Evolutionary conservation across 352 stramenopile species (phyloP).

Genomic region (Globisporangium okanoganense): DNA sequence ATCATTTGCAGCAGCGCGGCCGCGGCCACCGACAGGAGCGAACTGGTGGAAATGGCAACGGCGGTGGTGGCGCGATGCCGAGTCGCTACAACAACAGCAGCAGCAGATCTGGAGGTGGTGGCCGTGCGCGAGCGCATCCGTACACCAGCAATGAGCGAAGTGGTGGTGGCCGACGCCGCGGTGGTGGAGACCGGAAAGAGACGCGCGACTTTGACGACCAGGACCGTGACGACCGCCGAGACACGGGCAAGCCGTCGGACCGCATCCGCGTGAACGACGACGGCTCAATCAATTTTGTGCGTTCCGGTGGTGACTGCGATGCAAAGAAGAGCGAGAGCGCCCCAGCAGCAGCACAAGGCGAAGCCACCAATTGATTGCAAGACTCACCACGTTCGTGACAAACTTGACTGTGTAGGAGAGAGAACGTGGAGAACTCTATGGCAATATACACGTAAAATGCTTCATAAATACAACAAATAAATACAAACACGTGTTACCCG

Average conservation of each 20-base stretch:
- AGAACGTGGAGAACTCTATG: too few relatives aligned
- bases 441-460: too few relatives aligned
- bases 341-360: background rate
- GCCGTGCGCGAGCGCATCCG: constrained; percentile 35
- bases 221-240: background rate
- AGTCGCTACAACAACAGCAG: constrained; percentile 21
- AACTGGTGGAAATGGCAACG: constrained; percentile 5
- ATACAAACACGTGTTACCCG: too few relatives aligned
- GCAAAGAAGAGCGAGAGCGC: background rate
- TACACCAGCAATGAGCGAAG: constrained; percentile 30
- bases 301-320: constrained; percentile 1
- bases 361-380: background rate
- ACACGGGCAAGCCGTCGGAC: constrained; percentile 42
- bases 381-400: background rate
- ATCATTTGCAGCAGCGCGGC: constrained; percentile 14
- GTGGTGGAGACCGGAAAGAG: constrained; percentile 4
- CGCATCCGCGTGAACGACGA: constrained; percentile 59
- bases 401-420: too few relatives aligned
- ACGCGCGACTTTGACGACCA: constrained; percentile 16
- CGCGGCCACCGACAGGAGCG: constrained; percentile 17
- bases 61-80: constrained; percentile 23
- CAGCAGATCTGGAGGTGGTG: constrained; percentile 12
- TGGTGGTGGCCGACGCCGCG: background rate
- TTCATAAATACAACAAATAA: background rate
- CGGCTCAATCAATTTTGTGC: constrained; percentile 61